These are phyloP conservation scores for Tephrocybe sp. DNA, from an alignment of 768 basidiomycete genomes.

Conservation along the genomic window DNA sequence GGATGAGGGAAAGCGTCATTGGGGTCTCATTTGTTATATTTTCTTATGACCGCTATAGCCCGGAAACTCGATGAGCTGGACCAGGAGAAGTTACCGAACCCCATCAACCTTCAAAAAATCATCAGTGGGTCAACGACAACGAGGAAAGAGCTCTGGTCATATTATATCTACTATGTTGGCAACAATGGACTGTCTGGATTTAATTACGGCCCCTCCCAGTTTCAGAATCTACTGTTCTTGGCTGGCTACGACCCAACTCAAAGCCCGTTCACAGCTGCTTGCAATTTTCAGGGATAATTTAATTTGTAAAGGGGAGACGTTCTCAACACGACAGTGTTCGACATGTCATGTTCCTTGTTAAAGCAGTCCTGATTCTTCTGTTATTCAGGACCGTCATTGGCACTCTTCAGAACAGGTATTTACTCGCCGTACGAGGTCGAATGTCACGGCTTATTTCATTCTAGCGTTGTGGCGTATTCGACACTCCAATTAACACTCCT, in stretches of 20 bases:
- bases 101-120: not conserved
- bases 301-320: conserved; percentile 62
- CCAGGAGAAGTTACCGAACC: not conserved
- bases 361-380: not conserved
- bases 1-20: no score
- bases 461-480: conserved; percentile 68
- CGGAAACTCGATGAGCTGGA: no score
- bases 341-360: not conserved
- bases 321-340: conserved; percentile 71
- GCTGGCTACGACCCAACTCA: conserved; percentile 72
- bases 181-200: conserved; percentile 71
- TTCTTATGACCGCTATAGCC: no score
- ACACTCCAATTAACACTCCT: conserved; percentile 69
- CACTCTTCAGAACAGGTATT: conserved; percentile 71
- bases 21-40: no score
- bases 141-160: conserved; percentile 54
- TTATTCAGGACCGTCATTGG: conserved; percentile 61
- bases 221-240: conserved; percentile 70
- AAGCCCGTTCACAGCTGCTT: conserved; percentile 52
- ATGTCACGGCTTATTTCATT: not conserved
- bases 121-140: conserved; percentile 32
- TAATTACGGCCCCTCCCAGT: conserved; percentile 75
- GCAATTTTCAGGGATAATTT: conserved; percentile 24
- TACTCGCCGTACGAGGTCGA: no score
- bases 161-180: conserved; percentile 63